Percentiles rank a stretch among this genome's conserved stretches.
Evolutionary conservation across 2,329 filamentous ascomycete species (phyloP).

Genomic region (Boeremia exigua): DNA sequence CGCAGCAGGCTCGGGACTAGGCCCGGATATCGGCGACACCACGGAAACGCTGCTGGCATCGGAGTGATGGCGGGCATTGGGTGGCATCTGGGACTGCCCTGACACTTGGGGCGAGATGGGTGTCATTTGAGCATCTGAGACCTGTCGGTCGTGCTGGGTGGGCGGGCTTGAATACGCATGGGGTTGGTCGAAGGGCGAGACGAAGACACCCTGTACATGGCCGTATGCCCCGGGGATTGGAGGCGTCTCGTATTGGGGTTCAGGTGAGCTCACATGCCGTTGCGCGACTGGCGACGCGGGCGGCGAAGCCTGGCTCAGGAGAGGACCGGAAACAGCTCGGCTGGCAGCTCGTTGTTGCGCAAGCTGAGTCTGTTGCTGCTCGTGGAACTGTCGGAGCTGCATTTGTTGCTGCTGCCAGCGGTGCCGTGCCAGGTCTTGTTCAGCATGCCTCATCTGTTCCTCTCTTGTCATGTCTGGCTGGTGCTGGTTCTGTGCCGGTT

Average conservation of each 20-base stretch:
- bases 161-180: conserved; percentile 21
- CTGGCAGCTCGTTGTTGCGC: conserved; percentile 6
- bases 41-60: conserved; percentile 37
- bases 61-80: conserved; percentile 33
- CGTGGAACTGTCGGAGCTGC: conserved; percentile 14
- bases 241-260: conserved; percentile 45
- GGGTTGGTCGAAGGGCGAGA: conserved; percentile 31
- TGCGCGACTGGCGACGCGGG: conserved; percentile 22
- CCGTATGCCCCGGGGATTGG: conserved; percentile 46
- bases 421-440: conserved; percentile 14
- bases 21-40: conserved; percentile 39
- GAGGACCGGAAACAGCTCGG: conserved; percentile 32
- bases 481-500: neutral
- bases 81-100: conserved; percentile 33
- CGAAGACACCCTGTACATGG: conserved; percentile 40
- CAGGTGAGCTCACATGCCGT: conserved; percentile 32
- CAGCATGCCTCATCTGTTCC: conserved; percentile 4
- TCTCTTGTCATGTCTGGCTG: conserved; percentile 15
- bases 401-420: conserved; percentile 16
- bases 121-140: conserved; percentile 40
- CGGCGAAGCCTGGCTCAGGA: conserved; percentile 16
- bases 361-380: conserved; percentile 14
- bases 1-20: conserved; percentile 25
- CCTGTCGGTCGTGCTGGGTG: conserved; percentile 26
- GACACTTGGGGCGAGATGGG: conserved; percentile 43